phyloP scores from a whole-genome alignment of 352 stramenopile species.

The Sclerospora graminicola region DNA sequence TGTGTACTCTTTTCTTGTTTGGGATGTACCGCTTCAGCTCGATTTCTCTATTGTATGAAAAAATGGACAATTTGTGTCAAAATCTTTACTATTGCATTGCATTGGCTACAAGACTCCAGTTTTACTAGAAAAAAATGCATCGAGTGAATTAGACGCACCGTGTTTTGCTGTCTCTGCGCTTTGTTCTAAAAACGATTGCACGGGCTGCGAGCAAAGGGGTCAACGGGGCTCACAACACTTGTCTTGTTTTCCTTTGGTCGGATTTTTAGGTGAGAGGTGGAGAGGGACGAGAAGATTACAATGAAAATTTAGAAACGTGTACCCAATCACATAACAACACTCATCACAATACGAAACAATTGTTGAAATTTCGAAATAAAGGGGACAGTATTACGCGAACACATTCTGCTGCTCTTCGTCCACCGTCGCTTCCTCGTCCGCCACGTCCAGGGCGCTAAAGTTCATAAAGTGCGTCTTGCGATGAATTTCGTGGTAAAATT shows the following conservation, averaged over 20 bases:
- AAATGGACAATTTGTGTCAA: conserved; percentile 1
- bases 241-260: no score
- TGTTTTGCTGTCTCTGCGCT: neutral
- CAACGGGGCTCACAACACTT: neutral
- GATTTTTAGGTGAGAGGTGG: no score
- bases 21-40: neutral
- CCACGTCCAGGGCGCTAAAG: conserved; percentile 96
- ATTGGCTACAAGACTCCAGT: neutral
- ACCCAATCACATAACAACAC: neutral
- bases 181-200: neutral
- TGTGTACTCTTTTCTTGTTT: conserved; percentile 4
- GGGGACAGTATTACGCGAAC: conserved; percentile 45
- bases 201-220: no score
- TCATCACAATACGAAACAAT: neutral
- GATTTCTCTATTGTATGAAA: conserved; percentile 6
- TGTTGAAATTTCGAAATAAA: neutral
- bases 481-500: conserved; percentile 99
- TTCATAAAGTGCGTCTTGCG: conserved; percentile 99
- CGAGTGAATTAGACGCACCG: conserved; percentile 8
- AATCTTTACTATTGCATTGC: conserved; percentile 3
- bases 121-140: neutral
- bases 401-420: conserved; percentile 89
- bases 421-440: conserved; percentile 81
- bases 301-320: neutral
- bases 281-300: neutral